phyloP scores from a whole-genome alignment of 1,284 basidiomycete genomes.

The Moesziomyces sp. region DNA sequence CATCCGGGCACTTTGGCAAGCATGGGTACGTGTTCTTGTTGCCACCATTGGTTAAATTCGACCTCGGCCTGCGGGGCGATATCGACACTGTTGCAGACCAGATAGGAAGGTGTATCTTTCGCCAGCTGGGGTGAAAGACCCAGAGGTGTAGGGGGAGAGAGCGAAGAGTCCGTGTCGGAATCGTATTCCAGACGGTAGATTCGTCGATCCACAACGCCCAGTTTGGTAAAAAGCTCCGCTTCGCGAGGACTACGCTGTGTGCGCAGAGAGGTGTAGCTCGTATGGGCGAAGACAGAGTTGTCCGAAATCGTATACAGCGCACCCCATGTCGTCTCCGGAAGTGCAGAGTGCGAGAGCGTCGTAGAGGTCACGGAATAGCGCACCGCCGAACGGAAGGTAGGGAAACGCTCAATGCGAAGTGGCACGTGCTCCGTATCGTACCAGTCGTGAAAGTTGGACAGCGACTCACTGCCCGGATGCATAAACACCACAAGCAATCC shows the following conservation, averaged over 20 bases:
- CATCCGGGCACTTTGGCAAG: constrained; percentile 54
- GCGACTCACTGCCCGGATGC: constrained; percentile 56
- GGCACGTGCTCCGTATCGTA: constrained; percentile 69
- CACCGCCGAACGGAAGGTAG: constrained; percentile 24
- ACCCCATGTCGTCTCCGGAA: constrained; percentile 43
- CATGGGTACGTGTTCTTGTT: constrained; percentile 44
- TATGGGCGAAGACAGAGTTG: constrained; percentile 62
- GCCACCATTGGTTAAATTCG: constrained; percentile 56
- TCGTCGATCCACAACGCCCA: constrained; percentile 67
- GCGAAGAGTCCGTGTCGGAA: constrained; percentile 11
- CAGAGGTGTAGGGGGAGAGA: constrained; percentile 3
- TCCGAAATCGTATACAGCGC: constrained; percentile 67
- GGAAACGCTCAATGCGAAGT: constrained; percentile 54
- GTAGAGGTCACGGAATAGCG: constrained; percentile 20
- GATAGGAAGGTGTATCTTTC: constrained; percentile 13
- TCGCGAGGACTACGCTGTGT: constrained; percentile 65
- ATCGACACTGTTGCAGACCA: constrained; percentile 51
- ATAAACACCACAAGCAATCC: constrained; percentile 65
- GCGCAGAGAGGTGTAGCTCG: constrained; percentile 64
- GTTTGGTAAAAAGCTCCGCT: constrained; percentile 64
- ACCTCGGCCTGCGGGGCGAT: constrained; percentile 12
- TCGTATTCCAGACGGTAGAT: constrained; percentile 64
- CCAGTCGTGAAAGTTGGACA: constrained; percentile 68
- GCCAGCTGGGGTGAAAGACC: constrained; percentile 19
- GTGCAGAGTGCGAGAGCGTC: neutral